Evolutionary conservation across 345 rosid genomes (phyloP).

Genomic region (Eutrema heterophyllum): DNA sequence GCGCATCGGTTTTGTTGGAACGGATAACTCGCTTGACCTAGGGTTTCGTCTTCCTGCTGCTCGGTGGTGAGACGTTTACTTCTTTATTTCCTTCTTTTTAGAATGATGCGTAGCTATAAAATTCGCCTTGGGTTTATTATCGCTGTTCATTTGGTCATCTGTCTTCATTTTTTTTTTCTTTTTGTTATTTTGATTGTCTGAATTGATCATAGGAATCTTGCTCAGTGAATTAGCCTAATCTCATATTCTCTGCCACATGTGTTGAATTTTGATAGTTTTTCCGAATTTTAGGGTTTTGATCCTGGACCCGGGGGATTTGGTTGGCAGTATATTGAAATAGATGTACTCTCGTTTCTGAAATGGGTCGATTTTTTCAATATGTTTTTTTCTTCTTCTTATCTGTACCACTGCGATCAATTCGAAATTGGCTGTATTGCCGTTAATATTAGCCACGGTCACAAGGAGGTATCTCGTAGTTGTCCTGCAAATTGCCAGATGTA

Average conservation of each 20-base stretch:
- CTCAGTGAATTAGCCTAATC: not conserved
- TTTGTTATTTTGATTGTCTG: not conserved
- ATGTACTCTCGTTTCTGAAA: not conserved
- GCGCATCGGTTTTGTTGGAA: constrained; percentile 14
- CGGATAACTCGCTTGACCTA: constrained; percentile 23
- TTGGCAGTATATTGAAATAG: not conserved
- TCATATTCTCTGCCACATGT: not conserved
- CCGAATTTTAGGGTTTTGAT: constrained; percentile 23
- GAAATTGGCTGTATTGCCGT: not conserved
- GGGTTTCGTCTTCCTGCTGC: constrained; percentile 26
- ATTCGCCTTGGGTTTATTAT: constrained; percentile 15
- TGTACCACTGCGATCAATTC: not conserved
- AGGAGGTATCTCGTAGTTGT: not conserved
- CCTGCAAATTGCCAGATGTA: not conserved
- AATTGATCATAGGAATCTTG: not conserved
- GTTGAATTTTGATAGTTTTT: not conserved
- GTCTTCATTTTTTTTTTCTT: not conserved
- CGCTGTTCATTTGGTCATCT: not conserved
- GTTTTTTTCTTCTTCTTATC: too few species aligned
- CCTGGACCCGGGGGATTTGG: not conserved
- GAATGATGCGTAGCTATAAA: not conserved
- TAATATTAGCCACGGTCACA: not conserved
- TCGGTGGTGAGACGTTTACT: constrained; percentile 7
- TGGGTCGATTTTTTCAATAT: not conserved
- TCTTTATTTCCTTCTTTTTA: not conserved